Percentiles rank a stretch among this genome's conserved stretches.
Evolutionary conservation across 2,329 filamentous ascomycete species (phyloP).

Genomic region (Scytalidium lignicola): DNA sequence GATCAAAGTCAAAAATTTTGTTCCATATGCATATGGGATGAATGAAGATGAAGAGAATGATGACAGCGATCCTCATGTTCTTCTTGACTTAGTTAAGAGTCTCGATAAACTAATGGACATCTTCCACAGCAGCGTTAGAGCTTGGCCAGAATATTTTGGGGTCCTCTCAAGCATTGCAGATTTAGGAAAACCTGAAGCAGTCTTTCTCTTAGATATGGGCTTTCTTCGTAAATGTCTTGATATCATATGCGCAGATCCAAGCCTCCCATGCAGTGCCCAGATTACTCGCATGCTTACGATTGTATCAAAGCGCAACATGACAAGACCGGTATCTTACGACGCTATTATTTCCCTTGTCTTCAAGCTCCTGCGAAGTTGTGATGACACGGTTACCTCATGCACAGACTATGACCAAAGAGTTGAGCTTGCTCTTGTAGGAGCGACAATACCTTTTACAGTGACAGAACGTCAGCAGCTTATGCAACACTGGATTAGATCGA

Average conservation of each 20-base stretch:
- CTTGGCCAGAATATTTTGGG: constrained; percentile 74
- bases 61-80: constrained; percentile 25
- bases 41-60: constrained; percentile 21
- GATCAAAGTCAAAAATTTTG: constrained; percentile 42
- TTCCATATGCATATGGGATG: constrained; percentile 43
- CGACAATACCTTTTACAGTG: constrained; percentile 39
- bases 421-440: constrained; percentile 24
- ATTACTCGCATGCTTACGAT: constrained; percentile 50
- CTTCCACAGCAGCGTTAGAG: constrained; percentile 57
- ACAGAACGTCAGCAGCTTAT: constrained; percentile 43
- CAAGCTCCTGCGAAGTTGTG: constrained; percentile 22
- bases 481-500: constrained; percentile 34
- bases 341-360: constrained; percentile 47
- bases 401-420: constrained; percentile 38
- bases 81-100: constrained; percentile 32
- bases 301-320: constrained; percentile 44
- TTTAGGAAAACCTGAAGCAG: constrained; percentile 54
- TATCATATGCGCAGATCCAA: constrained; percentile 25
- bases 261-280: constrained; percentile 30
- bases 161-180: constrained; percentile 62
- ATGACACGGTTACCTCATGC: constrained; percentile 24
- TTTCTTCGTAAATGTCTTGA: constrained; percentile 47
- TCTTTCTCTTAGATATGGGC: constrained; percentile 53
- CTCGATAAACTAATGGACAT: constrained; percentile 54
- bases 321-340: constrained; percentile 49